phyloP scores from a whole-genome alignment of 371 early-diverging fungal species.

The Chytridium lagenaria region DNA sequence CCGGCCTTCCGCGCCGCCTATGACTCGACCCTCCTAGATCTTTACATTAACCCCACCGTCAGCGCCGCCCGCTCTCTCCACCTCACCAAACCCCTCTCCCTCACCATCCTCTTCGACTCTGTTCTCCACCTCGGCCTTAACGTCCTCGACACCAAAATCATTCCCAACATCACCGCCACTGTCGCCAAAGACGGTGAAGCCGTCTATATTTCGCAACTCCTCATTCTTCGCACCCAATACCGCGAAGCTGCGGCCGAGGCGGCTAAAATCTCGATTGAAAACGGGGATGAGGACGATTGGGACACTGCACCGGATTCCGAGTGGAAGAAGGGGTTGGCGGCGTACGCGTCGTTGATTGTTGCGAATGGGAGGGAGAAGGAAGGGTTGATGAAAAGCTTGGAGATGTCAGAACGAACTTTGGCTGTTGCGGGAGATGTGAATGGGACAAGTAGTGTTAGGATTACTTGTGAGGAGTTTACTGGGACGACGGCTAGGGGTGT shows the following conservation, averaged over 20 bases:
- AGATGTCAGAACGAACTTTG: neutral
- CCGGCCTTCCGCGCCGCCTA: neutral
- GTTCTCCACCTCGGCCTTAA: neutral
- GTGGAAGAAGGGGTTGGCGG: conserved; percentile 22
- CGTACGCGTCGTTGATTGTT: neutral
- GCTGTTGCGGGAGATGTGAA: conserved; percentile 10
- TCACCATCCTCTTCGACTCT: neutral
- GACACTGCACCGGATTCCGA: neutral
- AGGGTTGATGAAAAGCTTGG: neutral
- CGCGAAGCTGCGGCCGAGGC: neutral
- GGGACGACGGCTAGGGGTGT: neutral
- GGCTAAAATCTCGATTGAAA: neutral
- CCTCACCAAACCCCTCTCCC: neutral
- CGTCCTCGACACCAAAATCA: neutral
- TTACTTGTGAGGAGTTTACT: neutral
- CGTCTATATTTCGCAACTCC: neutral
- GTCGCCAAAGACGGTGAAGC: neutral
- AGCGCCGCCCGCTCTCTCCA: neutral
- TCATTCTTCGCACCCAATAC: neutral
- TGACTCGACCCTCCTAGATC: neutral
- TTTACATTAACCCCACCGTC: neutral
- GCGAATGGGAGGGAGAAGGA: conserved; percentile 14
- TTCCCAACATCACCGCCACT: neutral
- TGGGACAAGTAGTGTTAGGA: neutral
- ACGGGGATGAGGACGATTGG: neutral